Percentiles rank a stretch among this genome's conserved stretches.
Evolutionary conservation across 1,284 basidiomycete species (phyloP).

Genomic region (Rhodofomes roseus): DNA sequence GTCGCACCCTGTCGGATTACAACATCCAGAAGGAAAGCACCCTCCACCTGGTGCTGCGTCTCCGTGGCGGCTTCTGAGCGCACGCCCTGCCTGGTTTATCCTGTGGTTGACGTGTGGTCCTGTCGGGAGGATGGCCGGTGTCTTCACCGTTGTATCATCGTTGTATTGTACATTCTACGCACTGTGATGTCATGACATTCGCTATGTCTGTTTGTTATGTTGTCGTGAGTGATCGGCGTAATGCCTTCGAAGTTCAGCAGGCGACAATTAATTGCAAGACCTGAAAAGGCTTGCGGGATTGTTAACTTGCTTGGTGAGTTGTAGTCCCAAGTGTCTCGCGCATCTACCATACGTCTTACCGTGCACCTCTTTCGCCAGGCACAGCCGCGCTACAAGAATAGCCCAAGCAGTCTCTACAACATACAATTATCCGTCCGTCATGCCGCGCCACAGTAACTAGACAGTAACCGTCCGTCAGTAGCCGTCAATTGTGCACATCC

Average conservation of each 20-base stretch:
- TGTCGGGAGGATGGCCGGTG: not conserved
- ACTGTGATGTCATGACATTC: not conserved
- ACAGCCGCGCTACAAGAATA: no score
- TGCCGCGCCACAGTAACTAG: not conserved
- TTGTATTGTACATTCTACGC: not conserved
- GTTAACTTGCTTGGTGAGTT: no score
- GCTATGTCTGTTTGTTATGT: not conserved
- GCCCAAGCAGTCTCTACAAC: no score
- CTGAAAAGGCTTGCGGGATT: no score
- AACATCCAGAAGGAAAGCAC: constrained; percentile 74
- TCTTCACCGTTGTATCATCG: not conserved
- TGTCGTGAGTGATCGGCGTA: not conserved
- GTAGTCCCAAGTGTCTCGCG: no score
- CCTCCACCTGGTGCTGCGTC: constrained; percentile 66
- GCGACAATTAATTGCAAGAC: no score
- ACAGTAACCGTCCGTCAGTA: not conserved
- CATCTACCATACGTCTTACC: no score
- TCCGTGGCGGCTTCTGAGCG: constrained; percentile 62
- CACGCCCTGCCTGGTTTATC: not conserved
- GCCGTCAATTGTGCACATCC: not conserved
- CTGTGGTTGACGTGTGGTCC: not conserved
- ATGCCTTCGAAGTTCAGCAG: not conserved
- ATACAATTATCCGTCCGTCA: no score
- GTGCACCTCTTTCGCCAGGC: no score
- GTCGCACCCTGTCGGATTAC: constrained; percentile 28